phyloP scores from a whole-genome alignment of 768 basidiomycete genomes.

The Russula virescens region DNA sequence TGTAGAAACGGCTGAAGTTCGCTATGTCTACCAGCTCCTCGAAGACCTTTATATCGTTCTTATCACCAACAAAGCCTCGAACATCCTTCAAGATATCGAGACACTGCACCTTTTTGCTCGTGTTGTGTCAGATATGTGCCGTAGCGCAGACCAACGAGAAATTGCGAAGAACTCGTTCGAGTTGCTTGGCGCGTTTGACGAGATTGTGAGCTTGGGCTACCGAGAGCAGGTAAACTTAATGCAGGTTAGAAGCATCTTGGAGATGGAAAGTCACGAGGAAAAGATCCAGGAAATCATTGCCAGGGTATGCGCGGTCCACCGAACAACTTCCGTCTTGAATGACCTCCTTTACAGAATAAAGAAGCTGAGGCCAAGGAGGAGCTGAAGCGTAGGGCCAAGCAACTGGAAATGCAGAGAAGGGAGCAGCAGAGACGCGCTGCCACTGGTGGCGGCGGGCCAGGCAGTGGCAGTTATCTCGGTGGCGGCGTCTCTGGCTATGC shows the following conservation, averaged over 20 bases:
- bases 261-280: constrained; percentile 91
- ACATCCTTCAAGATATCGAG: constrained; percentile 97
- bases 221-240: constrained; percentile 71
- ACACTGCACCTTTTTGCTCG: constrained; percentile 92
- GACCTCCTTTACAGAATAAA: constrained; percentile 63
- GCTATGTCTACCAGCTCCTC: constrained; percentile 94
- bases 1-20: constrained; percentile 92
- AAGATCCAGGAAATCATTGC: constrained; percentile 99
- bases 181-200: constrained; percentile 92
- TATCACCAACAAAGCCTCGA: constrained; percentile 98
- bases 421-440: constrained; percentile 83
- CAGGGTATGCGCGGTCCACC: constrained; percentile 47
- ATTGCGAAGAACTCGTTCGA: constrained; percentile 90
- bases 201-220: constrained; percentile 88
- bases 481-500: constrained; percentile 68
- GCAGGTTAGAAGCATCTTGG: constrained; percentile 71
- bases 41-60: constrained; percentile 96
- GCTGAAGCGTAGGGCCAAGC: constrained; percentile 94
- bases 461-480: constrained; percentile 55
- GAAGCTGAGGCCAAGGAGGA: constrained; percentile 99
- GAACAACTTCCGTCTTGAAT: not conserved
- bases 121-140: constrained; percentile 87
- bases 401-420: constrained; percentile 94
- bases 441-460: constrained; percentile 36
- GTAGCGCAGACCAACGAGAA: constrained; percentile 82